These are phyloP conservation scores for Pseudomassariella vexata DNA, from an alignment of 2,329 filamentous ascomycete species.

Conservation along the genomic window DNA sequence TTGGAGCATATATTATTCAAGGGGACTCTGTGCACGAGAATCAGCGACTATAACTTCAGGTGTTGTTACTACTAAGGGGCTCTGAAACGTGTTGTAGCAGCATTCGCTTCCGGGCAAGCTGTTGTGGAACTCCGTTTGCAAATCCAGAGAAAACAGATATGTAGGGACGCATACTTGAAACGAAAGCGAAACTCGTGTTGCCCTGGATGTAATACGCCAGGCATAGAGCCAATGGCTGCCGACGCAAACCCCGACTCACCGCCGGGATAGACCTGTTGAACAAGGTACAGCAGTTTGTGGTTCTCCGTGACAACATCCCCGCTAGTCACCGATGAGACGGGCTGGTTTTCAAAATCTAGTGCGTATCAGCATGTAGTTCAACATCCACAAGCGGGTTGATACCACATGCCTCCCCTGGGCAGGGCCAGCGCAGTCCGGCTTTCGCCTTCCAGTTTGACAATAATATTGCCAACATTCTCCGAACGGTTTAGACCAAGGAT, in stretches of 20 bases:
- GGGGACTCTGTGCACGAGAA: too few species aligned
- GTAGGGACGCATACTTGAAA: too few species aligned
- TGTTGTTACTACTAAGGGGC: too few species aligned
- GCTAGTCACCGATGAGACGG: slow-evolving; percentile 15
- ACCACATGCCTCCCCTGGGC: slow-evolving; percentile 37
- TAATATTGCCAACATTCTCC: slow-evolving; percentile 65
- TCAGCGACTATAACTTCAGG: too few species aligned
- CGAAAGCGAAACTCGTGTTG: slow-evolving; percentile 71
- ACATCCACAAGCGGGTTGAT: slow-evolving; percentile 24
- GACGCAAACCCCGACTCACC: slow-evolving; percentile 33
- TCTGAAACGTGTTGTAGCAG: too few species aligned
- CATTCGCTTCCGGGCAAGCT: too few species aligned
- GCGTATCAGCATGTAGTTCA: slow-evolving; percentile 3
- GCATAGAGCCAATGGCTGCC: slow-evolving; percentile 29
- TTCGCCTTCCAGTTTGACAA: slow-evolving; percentile 82
- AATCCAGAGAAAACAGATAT: too few species aligned
- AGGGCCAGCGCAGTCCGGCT: slow-evolving; percentile 59
- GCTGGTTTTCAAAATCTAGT: too few species aligned
- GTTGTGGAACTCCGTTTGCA: too few species aligned
- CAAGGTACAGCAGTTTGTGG: slow-evolving; percentile 71
- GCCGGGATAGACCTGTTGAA: slow-evolving; percentile 67
- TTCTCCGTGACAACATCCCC: slow-evolving; percentile 48
- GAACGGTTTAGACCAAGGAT: slow-evolving; percentile 54
- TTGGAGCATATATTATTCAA: slow-evolving; percentile 70
- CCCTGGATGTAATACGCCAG: slow-evolving; percentile 60